Conservation (phyloP, 306 rosid genomes). For the Ormosia semicastrata region DNA sequence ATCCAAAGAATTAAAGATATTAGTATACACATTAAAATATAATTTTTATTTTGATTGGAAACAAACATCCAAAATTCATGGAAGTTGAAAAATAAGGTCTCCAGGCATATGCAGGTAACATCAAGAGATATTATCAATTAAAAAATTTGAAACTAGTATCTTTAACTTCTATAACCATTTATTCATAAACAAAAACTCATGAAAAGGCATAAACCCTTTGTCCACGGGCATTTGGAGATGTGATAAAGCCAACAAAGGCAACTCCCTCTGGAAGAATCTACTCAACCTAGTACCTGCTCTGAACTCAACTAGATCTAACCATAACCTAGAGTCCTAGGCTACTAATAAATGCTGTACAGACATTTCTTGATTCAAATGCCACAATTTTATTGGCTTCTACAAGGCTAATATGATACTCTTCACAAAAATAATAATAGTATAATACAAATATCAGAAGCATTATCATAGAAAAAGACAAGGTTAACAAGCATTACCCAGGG, state of each 20-base stretch:
- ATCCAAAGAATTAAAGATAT: background rate
- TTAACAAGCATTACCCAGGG: slow-evolving; percentile 68
- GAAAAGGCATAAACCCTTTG: background rate
- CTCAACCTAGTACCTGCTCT: background rate
- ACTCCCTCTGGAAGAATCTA: background rate
- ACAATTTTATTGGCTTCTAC: background rate
- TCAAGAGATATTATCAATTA: background rate
- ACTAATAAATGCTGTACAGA: background rate
- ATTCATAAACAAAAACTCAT: background rate
- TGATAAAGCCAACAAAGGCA: background rate
- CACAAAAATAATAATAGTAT: background rate
- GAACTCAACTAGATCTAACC: background rate
- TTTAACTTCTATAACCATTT: background rate
- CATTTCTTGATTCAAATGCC: background rate
- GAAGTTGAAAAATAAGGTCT: background rate
- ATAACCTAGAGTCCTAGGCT: background rate
- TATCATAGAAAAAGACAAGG: slow-evolving; percentile 12
- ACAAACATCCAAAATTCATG: background rate
- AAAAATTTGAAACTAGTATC: no score
- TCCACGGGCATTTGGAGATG: background rate
- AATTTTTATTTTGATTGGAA: background rate
- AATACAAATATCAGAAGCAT: background rate
- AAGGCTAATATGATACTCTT: background rate
- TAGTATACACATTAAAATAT: background rate
- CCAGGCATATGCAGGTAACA: background rate